Evolutionary conservation across 306 rosid genomes (phyloP).

Genomic region (Pueraria montana): DNA sequence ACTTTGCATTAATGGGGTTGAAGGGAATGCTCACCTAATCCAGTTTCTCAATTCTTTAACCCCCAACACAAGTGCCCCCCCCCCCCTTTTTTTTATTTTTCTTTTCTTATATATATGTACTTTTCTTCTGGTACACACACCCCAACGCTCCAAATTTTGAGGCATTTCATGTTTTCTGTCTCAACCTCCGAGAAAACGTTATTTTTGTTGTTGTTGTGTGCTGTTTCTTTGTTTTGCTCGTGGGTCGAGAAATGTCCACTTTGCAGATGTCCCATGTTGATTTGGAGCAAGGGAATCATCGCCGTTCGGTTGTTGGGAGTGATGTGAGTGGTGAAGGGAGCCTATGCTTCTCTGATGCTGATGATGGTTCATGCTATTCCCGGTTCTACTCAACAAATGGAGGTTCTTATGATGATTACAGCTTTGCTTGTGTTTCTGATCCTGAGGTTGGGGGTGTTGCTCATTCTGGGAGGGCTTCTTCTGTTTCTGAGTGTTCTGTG

Average conservation of each 20-base stretch:
- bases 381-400: slow-evolving; percentile 89
- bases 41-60: slow-evolving; percentile 55
- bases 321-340: slow-evolving; percentile 73
- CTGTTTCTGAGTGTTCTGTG: slow-evolving; percentile 76
- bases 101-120: neutral
- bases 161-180: slow-evolving; percentile 43
- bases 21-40: slow-evolving; percentile 63
- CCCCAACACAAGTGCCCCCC: slow-evolving; percentile 3
- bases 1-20: slow-evolving; percentile 59
- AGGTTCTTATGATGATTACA: slow-evolving; percentile 86
- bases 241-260: slow-evolving; percentile 57
- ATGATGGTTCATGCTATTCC: slow-evolving; percentile 86
- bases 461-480: slow-evolving; percentile 73
- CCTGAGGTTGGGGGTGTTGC: slow-evolving; percentile 54
- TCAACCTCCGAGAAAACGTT: slow-evolving; percentile 31
- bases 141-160: slow-evolving; percentile 54
- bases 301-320: slow-evolving; percentile 61
- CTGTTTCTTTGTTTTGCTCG: slow-evolving; percentile 22
- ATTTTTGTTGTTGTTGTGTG: neutral
- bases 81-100: neutral
- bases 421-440: slow-evolving; percentile 74
- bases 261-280: slow-evolving; percentile 71
- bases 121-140: slow-evolving; percentile 36
- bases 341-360: slow-evolving; percentile 86
- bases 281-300: slow-evolving; percentile 72